Evolutionary conservation across 495 filamentous ascomycete genomes (phyloP).

Genomic region (Corynascus novoguineensis): DNA sequence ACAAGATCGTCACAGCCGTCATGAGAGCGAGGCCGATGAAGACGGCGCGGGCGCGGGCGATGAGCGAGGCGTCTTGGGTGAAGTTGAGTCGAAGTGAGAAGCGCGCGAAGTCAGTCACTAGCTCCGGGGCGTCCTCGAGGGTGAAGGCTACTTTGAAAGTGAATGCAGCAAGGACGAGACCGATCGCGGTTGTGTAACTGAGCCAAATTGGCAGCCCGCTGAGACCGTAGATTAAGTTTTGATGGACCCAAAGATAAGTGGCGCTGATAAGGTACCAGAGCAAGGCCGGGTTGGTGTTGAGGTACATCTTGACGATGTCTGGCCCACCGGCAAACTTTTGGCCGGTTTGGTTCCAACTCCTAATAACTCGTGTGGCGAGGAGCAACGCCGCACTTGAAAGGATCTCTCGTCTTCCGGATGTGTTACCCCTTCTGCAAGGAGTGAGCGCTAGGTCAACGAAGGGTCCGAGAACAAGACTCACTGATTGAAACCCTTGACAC

Average conservation of each 20-base stretch:
- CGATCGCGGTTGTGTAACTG: constrained; percentile 25
- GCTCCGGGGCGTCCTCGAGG: constrained; percentile 76
- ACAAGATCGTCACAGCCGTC: constrained; percentile 33
- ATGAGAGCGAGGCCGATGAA: constrained; percentile 50
- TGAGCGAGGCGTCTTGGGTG: constrained; percentile 42
- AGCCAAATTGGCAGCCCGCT: constrained; percentile 29
- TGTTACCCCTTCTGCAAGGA: constrained; percentile 12
- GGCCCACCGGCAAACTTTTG: constrained; percentile 87
- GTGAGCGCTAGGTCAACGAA: constrained; percentile 11
- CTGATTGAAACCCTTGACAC: constrained; percentile 44
- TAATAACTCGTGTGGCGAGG: constrained; percentile 54
- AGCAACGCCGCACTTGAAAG: constrained; percentile 30
- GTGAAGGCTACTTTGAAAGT: constrained; percentile 81
- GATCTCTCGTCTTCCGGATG: constrained; percentile 7
- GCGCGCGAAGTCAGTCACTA: constrained; percentile 53
- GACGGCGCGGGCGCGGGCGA: constrained; percentile 46
- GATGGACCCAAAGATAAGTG: constrained; percentile 54
- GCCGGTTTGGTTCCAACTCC: constrained; percentile 93
- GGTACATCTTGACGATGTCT: constrained; percentile 68
- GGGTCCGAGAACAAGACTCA: not conserved
- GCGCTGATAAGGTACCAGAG: constrained; percentile 71
- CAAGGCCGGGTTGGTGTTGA: constrained; percentile 53
- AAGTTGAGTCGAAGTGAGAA: constrained; percentile 37
- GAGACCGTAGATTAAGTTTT: constrained; percentile 33
- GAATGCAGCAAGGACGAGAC: constrained; percentile 54